Evolutionary conservation across 331 rosid species (phyloP).

Genomic region (Cucumis variabilis): DNA sequence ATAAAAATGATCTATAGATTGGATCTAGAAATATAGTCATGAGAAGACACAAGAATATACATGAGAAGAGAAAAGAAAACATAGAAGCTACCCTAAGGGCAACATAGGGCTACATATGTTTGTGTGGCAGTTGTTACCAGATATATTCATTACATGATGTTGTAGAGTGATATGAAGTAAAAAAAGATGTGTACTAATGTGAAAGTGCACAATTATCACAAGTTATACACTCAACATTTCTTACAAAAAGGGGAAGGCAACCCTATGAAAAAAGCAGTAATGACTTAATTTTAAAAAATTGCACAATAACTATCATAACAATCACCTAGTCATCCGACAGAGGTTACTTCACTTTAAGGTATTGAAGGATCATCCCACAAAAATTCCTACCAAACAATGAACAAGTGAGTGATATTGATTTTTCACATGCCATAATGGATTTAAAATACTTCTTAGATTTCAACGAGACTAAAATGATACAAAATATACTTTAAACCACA

Average conservation of each 20-base stretch:
- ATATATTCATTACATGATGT: neutral
- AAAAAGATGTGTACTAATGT: neutral
- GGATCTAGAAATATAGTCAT: too few relatives aligned
- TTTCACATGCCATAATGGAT: too few relatives aligned
- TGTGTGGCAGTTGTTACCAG: neutral
- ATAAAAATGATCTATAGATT: too few relatives aligned
- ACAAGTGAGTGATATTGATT: too few relatives aligned
- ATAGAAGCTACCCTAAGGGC: neutral
- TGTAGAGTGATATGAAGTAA: neutral
- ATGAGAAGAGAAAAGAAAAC: neutral
- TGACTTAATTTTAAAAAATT: neutral
- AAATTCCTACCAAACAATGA: too few relatives aligned
- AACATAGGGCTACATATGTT: neutral
- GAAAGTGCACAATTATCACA: neutral
- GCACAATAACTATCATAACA: neutral
- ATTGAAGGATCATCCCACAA: too few relatives aligned
- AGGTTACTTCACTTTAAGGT: too few relatives aligned
- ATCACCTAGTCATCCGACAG: neutral
- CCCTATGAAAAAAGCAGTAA: neutral
- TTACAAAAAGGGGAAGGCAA: neutral
- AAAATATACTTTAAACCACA: too few relatives aligned
- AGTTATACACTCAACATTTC: neutral
- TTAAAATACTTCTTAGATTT: too few relatives aligned
- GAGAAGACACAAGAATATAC: too few relatives aligned
- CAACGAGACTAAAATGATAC: too few relatives aligned